Conservation (phyloP, 1,139 yeast genomes). For the Pneumocystis jirovecii region DNA sequence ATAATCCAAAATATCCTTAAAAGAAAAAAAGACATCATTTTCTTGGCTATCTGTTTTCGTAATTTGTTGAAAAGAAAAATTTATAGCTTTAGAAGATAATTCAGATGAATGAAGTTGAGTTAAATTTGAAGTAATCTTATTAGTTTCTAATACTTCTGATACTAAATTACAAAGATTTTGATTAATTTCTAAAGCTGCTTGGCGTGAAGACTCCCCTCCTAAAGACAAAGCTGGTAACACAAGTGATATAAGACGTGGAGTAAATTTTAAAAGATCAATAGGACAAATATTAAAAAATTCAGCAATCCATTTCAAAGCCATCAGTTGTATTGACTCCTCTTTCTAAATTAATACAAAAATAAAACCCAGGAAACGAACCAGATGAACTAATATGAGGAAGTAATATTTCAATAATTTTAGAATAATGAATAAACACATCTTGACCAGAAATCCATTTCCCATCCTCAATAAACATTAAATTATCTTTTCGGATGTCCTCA, state of each 20-base stretch:
- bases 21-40: constrained; percentile 4
- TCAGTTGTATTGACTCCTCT: constrained; percentile 59
- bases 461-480: constrained; percentile 4
- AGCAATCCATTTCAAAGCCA: constrained; percentile 72
- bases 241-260: constrained; percentile 44
- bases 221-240: constrained; percentile 43
- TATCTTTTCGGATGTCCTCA: constrained; percentile 1
- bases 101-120: background rate
- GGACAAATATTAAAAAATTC: constrained; percentile 65
- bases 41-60: constrained; percentile 10
- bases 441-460: constrained; percentile 3
- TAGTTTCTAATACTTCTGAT: constrained; percentile 21
- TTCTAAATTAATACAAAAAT: background rate
- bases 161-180: constrained; percentile 36
- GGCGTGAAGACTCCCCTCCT: constrained; percentile 37
- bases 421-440: constrained; percentile 67
- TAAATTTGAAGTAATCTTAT: background rate
- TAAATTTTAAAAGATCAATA: constrained; percentile 50
- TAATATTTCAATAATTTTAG: constrained; percentile 64
- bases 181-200: constrained; percentile 42
- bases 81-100: background rate
- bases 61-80: background rate
- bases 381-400: constrained; percentile 61
- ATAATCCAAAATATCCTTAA: constrained; percentile 33
- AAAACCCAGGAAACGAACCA: constrained; percentile 18